A percentile compares a stretch with the other conserved stretches of the same genome.
Conservation (phyloP, 306 rosid species). For the Prunus mume region DNA sequence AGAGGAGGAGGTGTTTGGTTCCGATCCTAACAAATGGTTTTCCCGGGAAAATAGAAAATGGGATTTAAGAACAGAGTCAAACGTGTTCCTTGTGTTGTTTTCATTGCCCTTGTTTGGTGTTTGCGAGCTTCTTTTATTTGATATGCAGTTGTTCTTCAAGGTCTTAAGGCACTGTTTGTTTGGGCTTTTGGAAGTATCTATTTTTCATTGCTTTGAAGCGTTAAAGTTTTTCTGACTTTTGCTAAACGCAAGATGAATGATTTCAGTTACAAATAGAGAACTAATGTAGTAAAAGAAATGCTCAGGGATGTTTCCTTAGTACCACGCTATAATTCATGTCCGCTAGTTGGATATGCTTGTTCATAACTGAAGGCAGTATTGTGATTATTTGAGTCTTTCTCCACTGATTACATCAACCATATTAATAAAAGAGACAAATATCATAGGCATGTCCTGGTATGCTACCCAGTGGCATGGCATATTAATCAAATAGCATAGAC, state of each 20-base stretch:
- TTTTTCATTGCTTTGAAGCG: neutral
- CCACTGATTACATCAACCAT: neutral
- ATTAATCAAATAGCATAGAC: no score
- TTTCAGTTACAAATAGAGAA: neutral
- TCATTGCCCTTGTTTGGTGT: neutral
- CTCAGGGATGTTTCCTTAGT: neutral
- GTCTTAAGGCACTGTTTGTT: neutral
- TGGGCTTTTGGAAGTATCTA: neutral
- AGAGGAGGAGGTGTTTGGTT: neutral
- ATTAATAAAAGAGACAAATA: neutral
- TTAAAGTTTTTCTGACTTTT: neutral
- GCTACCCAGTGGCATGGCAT: no score
- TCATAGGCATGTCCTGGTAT: no score
- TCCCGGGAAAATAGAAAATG: neutral
- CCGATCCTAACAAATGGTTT: neutral
- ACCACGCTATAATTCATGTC: neutral
- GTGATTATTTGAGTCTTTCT: neutral
- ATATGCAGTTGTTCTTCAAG: neutral
- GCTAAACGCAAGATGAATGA: neutral
- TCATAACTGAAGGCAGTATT: neutral
- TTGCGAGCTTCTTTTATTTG: neutral
- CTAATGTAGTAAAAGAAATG: neutral
- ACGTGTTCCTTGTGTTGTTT: neutral
- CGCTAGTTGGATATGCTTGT: neutral
- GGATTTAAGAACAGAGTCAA: neutral